These are phyloP conservation scores for Metschnikowia cubensis DNA, from an alignment of 805 yeast species.

Conservation along the genomic window DNA sequence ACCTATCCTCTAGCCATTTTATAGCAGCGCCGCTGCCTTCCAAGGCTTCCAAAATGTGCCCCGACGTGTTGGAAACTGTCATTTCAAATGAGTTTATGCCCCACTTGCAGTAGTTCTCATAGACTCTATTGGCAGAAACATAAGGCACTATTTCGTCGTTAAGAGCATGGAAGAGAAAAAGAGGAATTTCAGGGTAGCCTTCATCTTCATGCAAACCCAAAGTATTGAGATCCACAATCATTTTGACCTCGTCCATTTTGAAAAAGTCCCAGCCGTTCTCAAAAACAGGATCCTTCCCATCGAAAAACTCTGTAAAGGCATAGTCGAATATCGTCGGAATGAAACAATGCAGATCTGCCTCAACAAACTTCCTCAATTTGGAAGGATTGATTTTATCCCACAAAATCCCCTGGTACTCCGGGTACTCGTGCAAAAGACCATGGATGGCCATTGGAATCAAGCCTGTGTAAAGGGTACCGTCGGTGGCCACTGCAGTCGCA, in stretches of 20 bases:
- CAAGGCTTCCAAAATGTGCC: slow-evolving; percentile 23
- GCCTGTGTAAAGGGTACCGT: slow-evolving; percentile 29
- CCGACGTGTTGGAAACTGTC: slow-evolving; percentile 22
- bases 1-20: slow-evolving; percentile 11
- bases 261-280: slow-evolving; percentile 6
- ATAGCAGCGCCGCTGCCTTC: slow-evolving; percentile 13
- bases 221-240: slow-evolving; percentile 5
- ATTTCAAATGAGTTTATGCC: slow-evolving; percentile 29
- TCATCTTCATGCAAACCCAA: neutral
- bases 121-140: slow-evolving; percentile 17
- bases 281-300: slow-evolving; percentile 7
- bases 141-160: slow-evolving; percentile 23
- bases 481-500: slow-evolving; percentile 22
- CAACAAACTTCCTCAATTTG: neutral
- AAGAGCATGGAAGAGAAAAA: slow-evolving; percentile 23
- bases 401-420: slow-evolving; percentile 26
- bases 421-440: slow-evolving; percentile 33
- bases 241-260: slow-evolving; percentile 3
- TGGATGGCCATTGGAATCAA: slow-evolving; percentile 26
- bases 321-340: slow-evolving; percentile 4
- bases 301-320: slow-evolving; percentile 8
- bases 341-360: slow-evolving; percentile 7
- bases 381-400: neutral
- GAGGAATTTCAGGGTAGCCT: slow-evolving; percentile 22
- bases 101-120: slow-evolving; percentile 26